Percentiles rank a stretch among this genome's conserved stretches.
These are phyloP conservation scores for Pythium sukuiense DNA, from an alignment of 352 stramenopile species.

Conservation along the genomic window DNA sequence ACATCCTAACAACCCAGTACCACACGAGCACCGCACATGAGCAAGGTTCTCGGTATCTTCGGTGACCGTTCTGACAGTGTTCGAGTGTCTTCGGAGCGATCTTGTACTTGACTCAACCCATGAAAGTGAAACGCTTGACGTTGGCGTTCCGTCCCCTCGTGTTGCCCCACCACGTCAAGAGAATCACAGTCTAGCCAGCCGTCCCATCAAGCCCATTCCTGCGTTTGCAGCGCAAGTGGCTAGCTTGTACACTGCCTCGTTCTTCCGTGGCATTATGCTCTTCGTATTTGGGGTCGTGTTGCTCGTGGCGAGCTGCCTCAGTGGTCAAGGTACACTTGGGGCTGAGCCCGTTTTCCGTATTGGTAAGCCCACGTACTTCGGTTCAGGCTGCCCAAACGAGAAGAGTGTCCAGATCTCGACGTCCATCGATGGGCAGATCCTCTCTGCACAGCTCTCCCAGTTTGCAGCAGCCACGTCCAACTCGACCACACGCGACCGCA, in stretches of 20 bases:
- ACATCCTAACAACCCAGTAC: background rate
- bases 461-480: conserved; percentile 17
- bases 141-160: background rate
- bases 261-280: background rate
- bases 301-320: background rate
- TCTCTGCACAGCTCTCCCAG: conserved; percentile 20
- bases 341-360: conserved; percentile 19
- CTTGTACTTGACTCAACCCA: conserved; percentile 1
- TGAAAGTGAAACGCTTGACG: background rate
- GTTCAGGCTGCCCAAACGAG: conserved; percentile 18
- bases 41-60: background rate
- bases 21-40: background rate
- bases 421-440: conserved; percentile 9
- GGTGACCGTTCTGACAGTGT: background rate
- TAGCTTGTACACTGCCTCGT: background rate
- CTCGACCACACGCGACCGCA: conserved; percentile 17
- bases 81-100: background rate
- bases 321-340: background rate
- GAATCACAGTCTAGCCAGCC: background rate
- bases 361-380: conserved; percentile 21
- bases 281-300: background rate
- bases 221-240: background rate
- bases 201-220: background rate
- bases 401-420: conserved; percentile 2
- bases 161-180: background rate